Percentiles rank a stretch among this genome's conserved stretches.
Conservation (phyloP, 306 rosid species). For the Prunus armeniaca region DNA sequence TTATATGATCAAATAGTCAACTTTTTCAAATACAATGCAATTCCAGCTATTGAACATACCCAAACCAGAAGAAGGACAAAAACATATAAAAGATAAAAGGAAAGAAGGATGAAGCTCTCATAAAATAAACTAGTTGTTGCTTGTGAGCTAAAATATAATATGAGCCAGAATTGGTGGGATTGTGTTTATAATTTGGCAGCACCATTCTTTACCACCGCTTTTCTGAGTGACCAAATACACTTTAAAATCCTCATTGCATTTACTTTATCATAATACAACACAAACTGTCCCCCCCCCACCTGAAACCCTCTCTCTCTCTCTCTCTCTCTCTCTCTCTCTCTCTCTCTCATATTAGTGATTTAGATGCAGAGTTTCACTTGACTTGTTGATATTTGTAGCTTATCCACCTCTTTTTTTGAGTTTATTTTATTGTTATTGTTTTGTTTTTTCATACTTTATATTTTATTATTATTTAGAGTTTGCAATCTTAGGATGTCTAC, state of each 20-base stretch:
- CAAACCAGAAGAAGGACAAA: not conserved
- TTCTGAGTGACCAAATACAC: not conserved
- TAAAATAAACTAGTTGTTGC: not conserved
- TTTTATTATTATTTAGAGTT: no score
- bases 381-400: no score
- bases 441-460: no score
- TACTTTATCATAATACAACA: not conserved
- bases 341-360: no score
- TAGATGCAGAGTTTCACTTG: no score
- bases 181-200: constrained; percentile 1
- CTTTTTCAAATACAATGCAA: not conserved
- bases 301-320: no score
- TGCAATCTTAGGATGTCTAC: accelerated
- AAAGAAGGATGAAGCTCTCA: constrained; percentile 1
- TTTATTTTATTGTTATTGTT: no score
- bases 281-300: not conserved
- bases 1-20: not conserved
- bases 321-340: no score
- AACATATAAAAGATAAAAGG: not conserved
- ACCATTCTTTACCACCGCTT: not conserved
- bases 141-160: not conserved
- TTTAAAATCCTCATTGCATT: not conserved
- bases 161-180: constrained; percentile 6
- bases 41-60: not conserved
- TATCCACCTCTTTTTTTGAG: no score